Conservation (phyloP, 2,329 filamentous ascomycete species). For the Fusarium zealandicum region DNA sequence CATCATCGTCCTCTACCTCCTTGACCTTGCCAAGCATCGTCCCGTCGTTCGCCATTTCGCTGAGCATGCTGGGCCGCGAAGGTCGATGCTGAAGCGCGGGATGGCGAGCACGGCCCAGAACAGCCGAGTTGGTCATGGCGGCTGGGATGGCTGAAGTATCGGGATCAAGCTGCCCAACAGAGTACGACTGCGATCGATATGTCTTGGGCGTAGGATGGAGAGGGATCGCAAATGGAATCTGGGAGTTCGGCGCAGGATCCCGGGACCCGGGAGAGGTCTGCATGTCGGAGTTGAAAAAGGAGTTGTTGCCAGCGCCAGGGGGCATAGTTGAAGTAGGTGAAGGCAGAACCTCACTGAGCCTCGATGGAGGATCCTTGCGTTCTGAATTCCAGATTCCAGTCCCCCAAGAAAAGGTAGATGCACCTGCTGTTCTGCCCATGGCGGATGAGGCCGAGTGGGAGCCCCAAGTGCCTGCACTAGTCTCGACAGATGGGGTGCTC, state of each 20-base stretch:
- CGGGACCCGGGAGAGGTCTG: constrained; percentile 61
- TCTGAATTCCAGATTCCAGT: constrained; percentile 84
- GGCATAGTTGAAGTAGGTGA: constrained; percentile 73
- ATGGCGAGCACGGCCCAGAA: constrained; percentile 63
- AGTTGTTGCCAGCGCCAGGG: constrained; percentile 51
- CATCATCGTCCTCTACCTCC: constrained; percentile 73
- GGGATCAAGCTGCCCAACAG: constrained; percentile 85
- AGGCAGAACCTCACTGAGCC: constrained; percentile 75
- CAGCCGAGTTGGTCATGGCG: constrained; percentile 55
- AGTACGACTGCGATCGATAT: constrained; percentile 95
- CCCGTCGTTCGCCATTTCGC: constrained; percentile 72
- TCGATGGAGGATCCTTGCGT: constrained; percentile 77
- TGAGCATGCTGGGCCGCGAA: constrained; percentile 79
- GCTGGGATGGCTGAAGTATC: constrained; percentile 57
- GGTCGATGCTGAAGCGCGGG: constrained; percentile 80
- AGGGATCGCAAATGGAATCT: constrained; percentile 87
- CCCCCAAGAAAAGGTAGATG: constrained; percentile 72
- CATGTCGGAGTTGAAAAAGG: constrained; percentile 60
- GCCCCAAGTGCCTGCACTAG: constrained; percentile 60
- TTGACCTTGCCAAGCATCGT: constrained; percentile 72
- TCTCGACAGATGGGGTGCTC: constrained; percentile 76
- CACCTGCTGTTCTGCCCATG: constrained; percentile 57
- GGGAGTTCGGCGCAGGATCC: constrained; percentile 62
- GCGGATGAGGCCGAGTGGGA: constrained; percentile 58
- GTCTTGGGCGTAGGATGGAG: constrained; percentile 91